These are phyloP conservation scores for Clitopilus hobsonii DNA, from an alignment of 768 basidiomycete species.

Conservation along the genomic window DNA sequence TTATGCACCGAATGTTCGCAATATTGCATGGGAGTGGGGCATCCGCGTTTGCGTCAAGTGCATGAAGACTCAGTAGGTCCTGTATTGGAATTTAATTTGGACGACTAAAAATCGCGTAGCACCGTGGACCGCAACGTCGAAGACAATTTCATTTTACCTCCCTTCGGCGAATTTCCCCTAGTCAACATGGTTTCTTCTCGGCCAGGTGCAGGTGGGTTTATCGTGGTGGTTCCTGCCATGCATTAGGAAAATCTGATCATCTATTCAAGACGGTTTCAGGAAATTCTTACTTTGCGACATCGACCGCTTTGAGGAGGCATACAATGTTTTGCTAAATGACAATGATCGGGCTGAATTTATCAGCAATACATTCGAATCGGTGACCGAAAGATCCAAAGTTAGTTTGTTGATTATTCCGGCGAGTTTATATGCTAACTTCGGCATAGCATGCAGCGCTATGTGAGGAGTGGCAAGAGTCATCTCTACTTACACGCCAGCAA, in stretches of 20 bases:
- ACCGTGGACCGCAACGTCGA: neutral
- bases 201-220: neutral
- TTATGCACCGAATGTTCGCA: neutral
- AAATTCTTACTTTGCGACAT: too few relatives aligned
- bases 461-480: neutral
- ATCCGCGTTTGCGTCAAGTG: neutral
- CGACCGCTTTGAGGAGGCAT: too few relatives aligned
- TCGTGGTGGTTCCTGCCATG: neutral
- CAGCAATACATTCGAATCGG: too few relatives aligned
- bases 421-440: too few relatives aligned
- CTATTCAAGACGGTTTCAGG: too few relatives aligned
- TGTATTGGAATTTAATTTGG: too few relatives aligned
- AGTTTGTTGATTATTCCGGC: too few relatives aligned
- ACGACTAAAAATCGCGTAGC: too few relatives aligned
- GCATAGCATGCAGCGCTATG: neutral
- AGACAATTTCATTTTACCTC: neutral
- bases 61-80: neutral
- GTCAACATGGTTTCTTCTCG: neutral
- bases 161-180: neutral
- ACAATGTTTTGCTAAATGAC: too few relatives aligned
- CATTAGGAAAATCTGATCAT: too few relatives aligned
- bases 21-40: neutral
- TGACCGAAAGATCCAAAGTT: too few relatives aligned
- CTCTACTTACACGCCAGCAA: neutral
- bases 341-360: too few relatives aligned